Evolutionary conservation across 805 yeast genomes (phyloP).

Genomic region (Vanderwaltozyma verrucispora): DNA sequence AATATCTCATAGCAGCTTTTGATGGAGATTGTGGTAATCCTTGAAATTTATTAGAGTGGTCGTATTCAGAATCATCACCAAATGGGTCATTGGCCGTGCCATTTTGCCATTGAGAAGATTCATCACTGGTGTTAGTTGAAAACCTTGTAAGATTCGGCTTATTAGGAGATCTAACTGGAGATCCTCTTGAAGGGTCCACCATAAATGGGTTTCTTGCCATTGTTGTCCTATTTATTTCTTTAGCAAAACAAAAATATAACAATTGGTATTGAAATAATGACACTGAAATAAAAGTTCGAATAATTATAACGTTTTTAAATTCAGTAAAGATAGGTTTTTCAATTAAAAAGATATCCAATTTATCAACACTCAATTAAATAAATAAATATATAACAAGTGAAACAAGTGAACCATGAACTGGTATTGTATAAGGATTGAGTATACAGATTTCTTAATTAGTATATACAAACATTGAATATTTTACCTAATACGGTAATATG

Average conservation of each 20-base stretch:
- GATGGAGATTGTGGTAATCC: conserved; percentile 33
- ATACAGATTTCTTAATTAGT: too few relatives aligned
- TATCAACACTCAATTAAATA: too few relatives aligned
- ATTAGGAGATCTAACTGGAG: conserved; percentile 21
- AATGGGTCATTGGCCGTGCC: conserved; percentile 3
- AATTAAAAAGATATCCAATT: too few relatives aligned
- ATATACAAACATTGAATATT: too few relatives aligned
- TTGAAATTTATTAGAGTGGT: conserved; percentile 23
- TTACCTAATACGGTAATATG: neutral
- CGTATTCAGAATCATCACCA: conserved; percentile 13
- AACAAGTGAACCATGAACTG: too few relatives aligned
- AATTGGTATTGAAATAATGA: too few relatives aligned
- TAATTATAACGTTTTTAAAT: too few relatives aligned
- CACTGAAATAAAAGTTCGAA: too few relatives aligned
- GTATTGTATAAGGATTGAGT: too few relatives aligned
- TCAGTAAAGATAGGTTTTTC: too few relatives aligned
- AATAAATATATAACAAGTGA: too few relatives aligned
- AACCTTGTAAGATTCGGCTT: conserved; percentile 21
- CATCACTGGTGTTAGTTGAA: conserved; percentile 3
- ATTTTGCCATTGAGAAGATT: neutral
- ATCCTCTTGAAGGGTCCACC: conserved; percentile 22
- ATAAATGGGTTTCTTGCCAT: conserved; percentile 29
- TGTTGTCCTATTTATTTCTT: neutral
- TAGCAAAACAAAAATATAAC: too few relatives aligned
- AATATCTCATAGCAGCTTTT: conserved; percentile 29